Evolutionary conservation across 2,329 filamentous ascomycete species (phyloP).

Genomic region (Calonectria fujianensis): DNA sequence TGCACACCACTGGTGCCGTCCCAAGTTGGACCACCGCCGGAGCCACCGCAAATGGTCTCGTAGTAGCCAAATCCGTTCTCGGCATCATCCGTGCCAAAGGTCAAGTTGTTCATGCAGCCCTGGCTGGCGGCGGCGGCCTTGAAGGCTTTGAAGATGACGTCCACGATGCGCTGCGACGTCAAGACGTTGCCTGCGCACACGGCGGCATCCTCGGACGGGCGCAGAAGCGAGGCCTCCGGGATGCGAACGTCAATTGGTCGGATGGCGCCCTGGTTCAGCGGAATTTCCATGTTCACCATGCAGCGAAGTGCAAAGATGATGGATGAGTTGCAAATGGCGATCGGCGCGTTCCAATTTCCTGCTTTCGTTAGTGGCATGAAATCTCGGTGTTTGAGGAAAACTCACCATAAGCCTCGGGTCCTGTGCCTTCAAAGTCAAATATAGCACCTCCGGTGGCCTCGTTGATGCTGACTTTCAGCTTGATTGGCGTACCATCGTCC

Average conservation of each 20-base stretch:
- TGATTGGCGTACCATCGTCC: constrained; percentile 87
- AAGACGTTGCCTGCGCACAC: constrained; percentile 87
- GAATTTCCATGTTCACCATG: constrained; percentile 87
- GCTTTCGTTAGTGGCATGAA: neutral
- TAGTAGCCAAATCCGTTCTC: constrained; percentile 65
- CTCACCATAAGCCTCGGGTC: constrained; percentile 85
- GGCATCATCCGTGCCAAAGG: constrained; percentile 80
- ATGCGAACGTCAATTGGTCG: constrained; percentile 84
- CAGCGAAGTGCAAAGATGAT: constrained; percentile 89
- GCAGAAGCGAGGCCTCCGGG: constrained; percentile 81
- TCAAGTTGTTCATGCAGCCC: constrained; percentile 88
- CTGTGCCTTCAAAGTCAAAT: constrained; percentile 87
- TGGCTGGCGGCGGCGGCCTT: constrained; percentile 85
- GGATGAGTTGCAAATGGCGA: constrained; percentile 86
- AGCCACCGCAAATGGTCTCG: constrained; percentile 79
- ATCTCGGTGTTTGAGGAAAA: constrained; percentile 60
- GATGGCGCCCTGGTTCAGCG: constrained; percentile 87
- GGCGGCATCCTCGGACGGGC: constrained; percentile 83
- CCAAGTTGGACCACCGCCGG: constrained; percentile 78
- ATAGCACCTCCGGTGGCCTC: constrained; percentile 82
- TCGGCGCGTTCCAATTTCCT: constrained; percentile 78
- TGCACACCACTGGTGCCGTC: constrained; percentile 63
- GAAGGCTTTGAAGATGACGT: constrained; percentile 78
- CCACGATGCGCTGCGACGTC: constrained; percentile 63
- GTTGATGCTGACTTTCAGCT: constrained; percentile 83